phyloP scores from a whole-genome alignment of 139 green algal genomes.

The Chlorella sp. region DNA sequence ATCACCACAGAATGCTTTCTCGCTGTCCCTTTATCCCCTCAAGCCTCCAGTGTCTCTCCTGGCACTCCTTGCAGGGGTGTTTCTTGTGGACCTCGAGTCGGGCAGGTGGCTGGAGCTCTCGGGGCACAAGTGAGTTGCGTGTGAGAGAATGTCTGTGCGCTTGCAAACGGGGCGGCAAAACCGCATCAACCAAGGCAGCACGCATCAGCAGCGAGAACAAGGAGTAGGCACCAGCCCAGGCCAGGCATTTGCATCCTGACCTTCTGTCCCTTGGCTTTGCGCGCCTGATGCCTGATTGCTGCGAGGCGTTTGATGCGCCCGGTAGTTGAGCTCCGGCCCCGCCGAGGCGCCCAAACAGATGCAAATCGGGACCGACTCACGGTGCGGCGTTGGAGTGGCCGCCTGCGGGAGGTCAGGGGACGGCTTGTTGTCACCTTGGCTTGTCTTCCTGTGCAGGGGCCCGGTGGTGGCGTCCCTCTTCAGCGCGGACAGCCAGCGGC shows the following conservation, averaged over 20 bases:
- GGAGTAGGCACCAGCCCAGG: background rate
- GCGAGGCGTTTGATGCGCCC: too few species aligned
- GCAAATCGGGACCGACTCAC: background rate
- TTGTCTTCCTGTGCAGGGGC: background rate
- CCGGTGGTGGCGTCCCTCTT: background rate
- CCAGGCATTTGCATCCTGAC: too few species aligned
- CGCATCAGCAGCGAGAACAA: conserved; percentile 1
- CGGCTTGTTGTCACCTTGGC: background rate
- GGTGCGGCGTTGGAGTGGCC: background rate
- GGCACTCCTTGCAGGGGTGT: too few species aligned
- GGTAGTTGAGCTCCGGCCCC: too few species aligned
- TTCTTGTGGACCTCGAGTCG: conserved; percentile 3
- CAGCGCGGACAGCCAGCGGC: background rate
- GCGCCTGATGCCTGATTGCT: too few species aligned
- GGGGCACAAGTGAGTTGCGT: background rate
- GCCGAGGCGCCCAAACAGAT: background rate
- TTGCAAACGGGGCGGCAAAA: too few species aligned
- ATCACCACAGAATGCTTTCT: too few species aligned
- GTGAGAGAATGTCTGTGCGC: too few species aligned
- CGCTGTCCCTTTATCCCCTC: too few species aligned
- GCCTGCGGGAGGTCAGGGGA: background rate
- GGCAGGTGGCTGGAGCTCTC: conserved; percentile 7
- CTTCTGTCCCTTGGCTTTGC: too few species aligned
- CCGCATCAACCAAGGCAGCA: background rate
- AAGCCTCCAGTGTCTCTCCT: too few species aligned